Conservation (phyloP, 352 stramenopile species). For the Phytophthora citrophthora region DNA sequence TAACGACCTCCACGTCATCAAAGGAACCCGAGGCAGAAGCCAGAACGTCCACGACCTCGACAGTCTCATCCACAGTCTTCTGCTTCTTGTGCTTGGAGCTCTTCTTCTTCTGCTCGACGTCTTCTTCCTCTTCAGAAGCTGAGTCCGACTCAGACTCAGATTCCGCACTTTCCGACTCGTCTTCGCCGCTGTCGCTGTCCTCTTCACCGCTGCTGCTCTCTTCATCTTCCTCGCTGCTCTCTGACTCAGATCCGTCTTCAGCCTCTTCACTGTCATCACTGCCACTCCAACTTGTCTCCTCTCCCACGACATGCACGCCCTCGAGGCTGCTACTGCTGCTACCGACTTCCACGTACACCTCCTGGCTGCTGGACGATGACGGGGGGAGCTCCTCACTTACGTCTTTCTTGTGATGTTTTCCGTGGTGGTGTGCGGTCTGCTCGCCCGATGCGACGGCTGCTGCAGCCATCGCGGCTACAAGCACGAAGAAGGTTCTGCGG, state of each 20-base stretch:
- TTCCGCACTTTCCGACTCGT: constrained; percentile 20
- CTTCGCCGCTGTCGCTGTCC: constrained; percentile 19
- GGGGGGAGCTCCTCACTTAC: constrained; percentile 1
- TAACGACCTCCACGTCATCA: constrained; percentile 23
- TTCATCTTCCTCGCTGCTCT: background rate
- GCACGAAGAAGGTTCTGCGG: constrained; percentile 35
- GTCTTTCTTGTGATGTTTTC: constrained; percentile 22
- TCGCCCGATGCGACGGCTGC: constrained; percentile 24
- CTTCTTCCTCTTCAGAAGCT: constrained; percentile 21
- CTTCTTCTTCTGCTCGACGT: constrained; percentile 19
- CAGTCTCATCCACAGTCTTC: background rate
- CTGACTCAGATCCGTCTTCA: constrained; percentile 12
- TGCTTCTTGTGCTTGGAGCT: constrained; percentile 33
- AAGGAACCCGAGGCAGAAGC: constrained; percentile 16
- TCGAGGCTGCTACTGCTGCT: constrained; percentile 23
- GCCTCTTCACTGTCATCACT: constrained; percentile 27
- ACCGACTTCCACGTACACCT: constrained; percentile 4
- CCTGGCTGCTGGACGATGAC: constrained; percentile 5
- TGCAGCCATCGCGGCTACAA: constrained; percentile 33
- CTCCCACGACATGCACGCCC: constrained; percentile 14
- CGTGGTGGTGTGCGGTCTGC: constrained; percentile 26
- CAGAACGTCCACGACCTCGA: background rate
- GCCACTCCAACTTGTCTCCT: constrained; percentile 31
- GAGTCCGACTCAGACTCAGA: constrained; percentile 20
- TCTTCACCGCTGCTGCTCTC: background rate